Percentiles rank a stretch among this genome's conserved stretches.
phyloP scores from a whole-genome alignment of 1,139 yeast genomes.

The Magnusiomyces tetraspermus region DNA sequence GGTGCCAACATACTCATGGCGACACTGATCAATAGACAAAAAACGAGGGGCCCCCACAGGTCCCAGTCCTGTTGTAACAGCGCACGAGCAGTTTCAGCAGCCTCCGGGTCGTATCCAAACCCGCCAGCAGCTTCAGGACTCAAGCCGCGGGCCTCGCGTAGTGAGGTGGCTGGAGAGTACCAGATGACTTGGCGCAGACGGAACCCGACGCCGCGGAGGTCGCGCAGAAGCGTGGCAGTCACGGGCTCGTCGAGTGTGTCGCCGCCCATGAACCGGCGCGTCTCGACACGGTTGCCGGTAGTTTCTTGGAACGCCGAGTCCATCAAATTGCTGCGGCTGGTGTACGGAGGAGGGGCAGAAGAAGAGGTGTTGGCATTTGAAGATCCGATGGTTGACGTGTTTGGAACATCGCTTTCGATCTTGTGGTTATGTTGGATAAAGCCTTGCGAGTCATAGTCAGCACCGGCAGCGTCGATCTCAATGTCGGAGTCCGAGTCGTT shows the following conservation, averaged over 20 bases:
- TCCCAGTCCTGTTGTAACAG: conserved; percentile 14
- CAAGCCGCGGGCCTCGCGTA: conserved; percentile 12
- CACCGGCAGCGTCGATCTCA: not conserved
- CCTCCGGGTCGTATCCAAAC: conserved; percentile 15
- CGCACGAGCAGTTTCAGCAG: not conserved
- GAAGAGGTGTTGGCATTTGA: conserved; percentile 2
- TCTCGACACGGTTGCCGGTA: conserved; percentile 47
- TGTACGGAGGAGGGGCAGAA: conserved; percentile 16
- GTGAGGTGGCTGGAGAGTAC: conserved; percentile 37
- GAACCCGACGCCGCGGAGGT: conserved; percentile 53
- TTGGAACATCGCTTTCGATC: conserved; percentile 22
- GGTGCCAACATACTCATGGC: conserved; percentile 38
- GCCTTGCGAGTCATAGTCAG: conserved; percentile 16
- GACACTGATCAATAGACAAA: conserved; percentile 56
- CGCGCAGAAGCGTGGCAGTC: conserved; percentile 56
- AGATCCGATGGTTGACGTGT: not conserved
- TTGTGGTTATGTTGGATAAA: conserved; percentile 15
- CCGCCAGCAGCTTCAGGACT: conserved; percentile 12
- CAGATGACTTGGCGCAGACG: conserved; percentile 61
- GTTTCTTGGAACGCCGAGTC: conserved; percentile 12
- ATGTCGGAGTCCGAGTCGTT: conserved; percentile 16
- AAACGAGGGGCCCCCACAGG: conserved; percentile 74
- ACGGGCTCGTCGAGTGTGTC: conserved; percentile 84
- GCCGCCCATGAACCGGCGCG: conserved; percentile 71
- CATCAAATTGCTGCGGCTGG: conserved; percentile 2